These are phyloP conservation scores for Dioszegia crocea DNA, from an alignment of 768 basidiomycete genomes.

Conservation along the genomic window DNA sequence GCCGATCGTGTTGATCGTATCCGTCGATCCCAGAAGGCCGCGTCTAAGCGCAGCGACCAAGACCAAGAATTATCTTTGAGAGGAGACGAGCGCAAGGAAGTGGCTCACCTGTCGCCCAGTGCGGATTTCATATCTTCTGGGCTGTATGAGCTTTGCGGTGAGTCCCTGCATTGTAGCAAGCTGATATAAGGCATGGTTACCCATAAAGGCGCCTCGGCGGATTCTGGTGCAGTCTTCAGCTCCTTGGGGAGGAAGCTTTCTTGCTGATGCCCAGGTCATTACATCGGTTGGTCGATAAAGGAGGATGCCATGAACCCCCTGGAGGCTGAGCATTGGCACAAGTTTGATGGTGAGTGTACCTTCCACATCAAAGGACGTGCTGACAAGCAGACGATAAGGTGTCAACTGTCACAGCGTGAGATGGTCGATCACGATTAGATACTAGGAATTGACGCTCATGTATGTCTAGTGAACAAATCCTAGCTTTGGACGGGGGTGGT, in stretches of 20 bases:
- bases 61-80: slow-evolving; percentile 51
- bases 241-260: neutral
- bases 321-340: slow-evolving; percentile 67
- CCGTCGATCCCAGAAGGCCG: slow-evolving; percentile 56
- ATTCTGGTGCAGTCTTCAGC: slow-evolving; percentile 60
- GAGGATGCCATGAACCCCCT: slow-evolving; percentile 61
- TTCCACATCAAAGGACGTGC: neutral
- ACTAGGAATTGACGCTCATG: no score
- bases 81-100: slow-evolving; percentile 61
- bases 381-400: slow-evolving; percentile 67
- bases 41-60: slow-evolving; percentile 11
- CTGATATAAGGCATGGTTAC: slow-evolving; percentile 63
- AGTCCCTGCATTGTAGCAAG: slow-evolving; percentile 44
- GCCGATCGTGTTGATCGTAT: slow-evolving; percentile 63
- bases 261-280: slow-evolving; percentile 57
- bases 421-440: no score
- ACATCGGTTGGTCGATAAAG: slow-evolving; percentile 86
- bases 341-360: slow-evolving; percentile 69
- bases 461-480: slow-evolving; percentile 76
- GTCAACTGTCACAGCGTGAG: slow-evolving; percentile 60
- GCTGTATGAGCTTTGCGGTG: slow-evolving; percentile 86
- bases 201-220: slow-evolving; percentile 93
- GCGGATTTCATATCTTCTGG: slow-evolving; percentile 62
- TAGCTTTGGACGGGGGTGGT: slow-evolving; percentile 80
- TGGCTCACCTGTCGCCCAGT: slow-evolving; percentile 59